Evolutionary conservation across 495 filamentous ascomycete genomes (phyloP).

Genomic region (Penicillium alfredii): DNA sequence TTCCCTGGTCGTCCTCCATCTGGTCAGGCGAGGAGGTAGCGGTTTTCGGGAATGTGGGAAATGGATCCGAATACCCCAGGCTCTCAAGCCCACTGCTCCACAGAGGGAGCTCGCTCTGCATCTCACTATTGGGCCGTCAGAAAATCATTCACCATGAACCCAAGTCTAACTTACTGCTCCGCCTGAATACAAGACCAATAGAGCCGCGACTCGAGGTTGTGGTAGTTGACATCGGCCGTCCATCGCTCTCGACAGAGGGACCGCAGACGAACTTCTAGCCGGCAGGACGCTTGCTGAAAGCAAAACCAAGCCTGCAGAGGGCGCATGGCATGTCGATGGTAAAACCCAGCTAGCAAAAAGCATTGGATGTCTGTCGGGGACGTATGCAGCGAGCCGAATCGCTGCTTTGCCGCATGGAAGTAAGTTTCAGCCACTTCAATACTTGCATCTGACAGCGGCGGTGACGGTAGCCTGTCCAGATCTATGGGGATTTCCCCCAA

Average conservation of each 20-base stretch:
- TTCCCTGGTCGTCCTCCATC: constrained; percentile 10
- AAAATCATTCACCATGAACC: background rate
- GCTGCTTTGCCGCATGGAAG: constrained; percentile 24
- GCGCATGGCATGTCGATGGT: constrained; percentile 21
- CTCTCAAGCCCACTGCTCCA: constrained; percentile 23
- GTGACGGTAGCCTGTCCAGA: constrained; percentile 15
- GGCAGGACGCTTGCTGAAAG: constrained; percentile 25
- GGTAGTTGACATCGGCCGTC: constrained; percentile 19
- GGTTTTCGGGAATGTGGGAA: constrained; percentile 14
- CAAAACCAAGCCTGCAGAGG: constrained; percentile 25
- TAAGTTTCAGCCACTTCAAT: constrained; percentile 21
- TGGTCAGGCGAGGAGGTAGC: constrained; percentile 10
- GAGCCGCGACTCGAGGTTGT: constrained; percentile 23
- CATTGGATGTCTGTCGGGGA: constrained; percentile 24
- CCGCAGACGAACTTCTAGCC: constrained; percentile 22
- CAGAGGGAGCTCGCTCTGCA: constrained; percentile 23
- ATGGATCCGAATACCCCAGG: constrained; percentile 16
- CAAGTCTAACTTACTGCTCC: constrained; percentile 16
- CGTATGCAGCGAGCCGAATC: constrained; percentile 20
- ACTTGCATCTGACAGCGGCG: constrained; percentile 16
- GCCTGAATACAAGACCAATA: constrained; percentile 29
- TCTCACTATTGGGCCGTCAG: constrained; percentile 15
- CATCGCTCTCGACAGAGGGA: constrained; percentile 22
- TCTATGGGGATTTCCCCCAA: constrained; percentile 11
- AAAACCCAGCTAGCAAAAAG: constrained; percentile 23